A percentile compares a stretch with the other conserved stretches of the same genome.
phyloP scores from a whole-genome alignment of 306 rosid genomes.

The Ormosia semicastrata region DNA sequence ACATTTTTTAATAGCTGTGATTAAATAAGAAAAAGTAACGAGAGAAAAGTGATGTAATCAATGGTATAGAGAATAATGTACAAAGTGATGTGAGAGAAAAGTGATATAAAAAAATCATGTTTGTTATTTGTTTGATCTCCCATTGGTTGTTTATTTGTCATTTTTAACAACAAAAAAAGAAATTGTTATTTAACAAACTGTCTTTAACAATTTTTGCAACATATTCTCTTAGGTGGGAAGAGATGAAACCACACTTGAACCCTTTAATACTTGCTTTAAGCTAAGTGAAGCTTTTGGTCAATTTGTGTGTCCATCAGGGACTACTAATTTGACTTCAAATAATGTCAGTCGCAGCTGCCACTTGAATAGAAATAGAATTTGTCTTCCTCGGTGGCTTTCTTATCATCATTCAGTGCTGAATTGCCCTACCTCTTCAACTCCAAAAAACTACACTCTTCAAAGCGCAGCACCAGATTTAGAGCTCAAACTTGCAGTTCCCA shows the following conservation, averaged over 20 bases:
- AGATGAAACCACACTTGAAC: neutral
- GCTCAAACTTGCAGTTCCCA: slow-evolving; percentile 52
- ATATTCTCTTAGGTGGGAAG: neutral
- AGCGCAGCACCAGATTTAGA: slow-evolving; percentile 41
- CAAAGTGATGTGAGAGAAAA: too few species aligned
- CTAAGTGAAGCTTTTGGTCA: neutral
- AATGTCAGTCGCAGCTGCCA: slow-evolving; percentile 6
- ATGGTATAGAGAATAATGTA: too few species aligned
- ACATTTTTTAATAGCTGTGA: too few species aligned
- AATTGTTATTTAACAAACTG: too few species aligned
- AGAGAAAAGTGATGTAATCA: too few species aligned
- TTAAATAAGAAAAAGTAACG: too few species aligned
- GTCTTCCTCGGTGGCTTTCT: neutral
- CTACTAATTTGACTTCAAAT: neutral
- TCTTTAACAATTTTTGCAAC: neutral
- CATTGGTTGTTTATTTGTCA: too few species aligned
- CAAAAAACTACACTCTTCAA: neutral
- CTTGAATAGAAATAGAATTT: neutral
- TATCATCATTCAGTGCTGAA: neutral
- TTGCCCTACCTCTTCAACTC: neutral
- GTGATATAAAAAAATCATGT: too few species aligned
- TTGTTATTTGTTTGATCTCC: neutral
- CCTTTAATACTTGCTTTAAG: neutral
- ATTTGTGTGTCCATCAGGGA: neutral
- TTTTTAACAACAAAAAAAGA: too few species aligned